These are phyloP conservation scores for Pseudogymnoascus sp. DNA, from an alignment of 2,329 filamentous ascomycete genomes.

Conservation along the genomic window DNA sequence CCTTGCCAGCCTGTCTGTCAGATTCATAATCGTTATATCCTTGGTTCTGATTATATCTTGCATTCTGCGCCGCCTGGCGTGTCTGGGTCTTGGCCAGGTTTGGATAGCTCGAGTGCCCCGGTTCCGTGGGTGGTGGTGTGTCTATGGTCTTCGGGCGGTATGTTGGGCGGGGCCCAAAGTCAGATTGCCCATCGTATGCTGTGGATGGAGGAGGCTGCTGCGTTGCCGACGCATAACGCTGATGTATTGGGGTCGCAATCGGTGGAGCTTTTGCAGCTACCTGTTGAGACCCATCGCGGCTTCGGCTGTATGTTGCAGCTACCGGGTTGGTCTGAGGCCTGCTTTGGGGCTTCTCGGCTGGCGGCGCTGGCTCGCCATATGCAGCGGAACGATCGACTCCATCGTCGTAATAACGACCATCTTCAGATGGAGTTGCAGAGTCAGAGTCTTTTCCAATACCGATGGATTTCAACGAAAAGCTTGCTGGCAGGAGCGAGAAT, in stretches of 20 bases:
- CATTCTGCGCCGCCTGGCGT: slow-evolving; percentile 35
- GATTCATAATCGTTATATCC: slow-evolving; percentile 38
- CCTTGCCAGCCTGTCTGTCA: slow-evolving; percentile 28
- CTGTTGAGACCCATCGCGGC: slow-evolving; percentile 26
- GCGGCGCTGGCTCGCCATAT: slow-evolving; percentile 17
- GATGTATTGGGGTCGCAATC: slow-evolving; percentile 34
- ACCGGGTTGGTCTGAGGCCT: not conserved
- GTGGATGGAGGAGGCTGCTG: not conserved
- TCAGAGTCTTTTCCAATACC: slow-evolving; percentile 45
- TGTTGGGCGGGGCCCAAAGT: slow-evolving; percentile 26
- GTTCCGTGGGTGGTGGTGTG: slow-evolving; percentile 41
- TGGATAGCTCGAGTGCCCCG: slow-evolving; percentile 24
- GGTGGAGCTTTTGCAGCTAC: slow-evolving; percentile 32
- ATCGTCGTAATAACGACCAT: slow-evolving; percentile 20
- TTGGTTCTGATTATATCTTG: slow-evolving; percentile 40
- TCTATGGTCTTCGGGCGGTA: slow-evolving; percentile 34
- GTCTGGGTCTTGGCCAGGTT: slow-evolving; percentile 6
- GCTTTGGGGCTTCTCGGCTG: not conserved
- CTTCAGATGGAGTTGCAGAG: slow-evolving; percentile 19
- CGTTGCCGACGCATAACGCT: slow-evolving; percentile 32
- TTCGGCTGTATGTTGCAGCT: slow-evolving; percentile 21
- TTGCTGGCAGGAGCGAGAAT: slow-evolving; percentile 61
- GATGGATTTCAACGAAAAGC: slow-evolving; percentile 57
- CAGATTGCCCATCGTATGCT: slow-evolving; percentile 1
- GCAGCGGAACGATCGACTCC: slow-evolving; percentile 21